phyloP scores from a whole-genome alignment of 352 stramenopile genomes.

The Globisporangium nagaii region DNA sequence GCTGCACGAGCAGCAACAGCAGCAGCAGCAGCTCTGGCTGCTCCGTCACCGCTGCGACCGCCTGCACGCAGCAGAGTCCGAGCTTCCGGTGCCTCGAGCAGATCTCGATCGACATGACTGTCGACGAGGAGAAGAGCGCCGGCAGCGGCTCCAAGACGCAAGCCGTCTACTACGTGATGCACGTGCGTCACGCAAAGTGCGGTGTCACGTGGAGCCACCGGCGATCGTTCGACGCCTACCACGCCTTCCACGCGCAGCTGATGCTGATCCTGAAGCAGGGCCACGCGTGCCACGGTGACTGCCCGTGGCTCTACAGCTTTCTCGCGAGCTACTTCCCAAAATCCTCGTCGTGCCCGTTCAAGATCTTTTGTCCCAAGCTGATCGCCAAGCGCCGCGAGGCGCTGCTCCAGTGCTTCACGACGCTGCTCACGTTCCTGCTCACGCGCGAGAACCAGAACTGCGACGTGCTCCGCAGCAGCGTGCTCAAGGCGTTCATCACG shows the following conservation, averaged over 20 bases:
- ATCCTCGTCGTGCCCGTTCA: constrained; percentile 4
- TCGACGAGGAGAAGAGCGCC: constrained; percentile 7
- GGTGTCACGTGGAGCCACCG: constrained; percentile 7
- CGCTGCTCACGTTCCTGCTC: constrained; percentile 7
- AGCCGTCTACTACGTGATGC: constrained; percentile 7
- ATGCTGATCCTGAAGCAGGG: constrained; percentile 5
- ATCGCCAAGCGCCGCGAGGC: constrained; percentile 10
- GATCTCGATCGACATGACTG: constrained; percentile 3
- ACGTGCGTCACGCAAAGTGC: constrained; percentile 4
- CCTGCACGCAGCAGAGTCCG: constrained; percentile 2
- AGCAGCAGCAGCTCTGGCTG: background rate
- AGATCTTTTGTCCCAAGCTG: background rate
- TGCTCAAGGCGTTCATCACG: constrained; percentile 4
- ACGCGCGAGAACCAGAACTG: constrained; percentile 15
- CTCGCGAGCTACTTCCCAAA: constrained; percentile 15
- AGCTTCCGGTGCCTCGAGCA: constrained; percentile 11
- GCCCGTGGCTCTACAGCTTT: constrained; percentile 17
- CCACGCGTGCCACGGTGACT: constrained; percentile 8
- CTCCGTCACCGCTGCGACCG: background rate
- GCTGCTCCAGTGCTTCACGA: constrained; percentile 9
- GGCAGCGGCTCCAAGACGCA: background rate
- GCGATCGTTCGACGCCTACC: background rate
- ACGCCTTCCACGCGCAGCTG: background rate
- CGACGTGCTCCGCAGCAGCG: constrained; percentile 1
- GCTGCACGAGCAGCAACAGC: background rate